These are phyloP conservation scores for Mucor ambiguus DNA, from an alignment of 371 early-diverging fungal species.

Conservation along the genomic window DNA sequence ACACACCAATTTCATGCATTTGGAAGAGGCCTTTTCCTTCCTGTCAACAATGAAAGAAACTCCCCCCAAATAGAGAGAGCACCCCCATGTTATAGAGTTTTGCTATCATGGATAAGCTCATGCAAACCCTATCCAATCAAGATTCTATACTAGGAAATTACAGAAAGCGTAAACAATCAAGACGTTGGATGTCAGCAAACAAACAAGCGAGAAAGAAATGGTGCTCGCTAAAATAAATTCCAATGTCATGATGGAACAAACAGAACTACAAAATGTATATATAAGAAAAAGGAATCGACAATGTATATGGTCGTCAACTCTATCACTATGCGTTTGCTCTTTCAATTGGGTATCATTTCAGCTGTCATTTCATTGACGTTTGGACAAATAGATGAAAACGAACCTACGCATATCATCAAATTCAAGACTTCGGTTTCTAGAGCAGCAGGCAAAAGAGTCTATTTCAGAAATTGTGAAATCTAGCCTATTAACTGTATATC, in stretches of 20 bases:
- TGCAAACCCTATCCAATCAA: neutral
- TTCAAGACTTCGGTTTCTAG: conserved; percentile 19
- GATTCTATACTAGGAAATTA: neutral
- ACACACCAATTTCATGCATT: neutral
- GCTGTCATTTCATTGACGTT: conserved; percentile 4
- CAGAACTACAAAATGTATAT: neutral
- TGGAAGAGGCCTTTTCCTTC: neutral
- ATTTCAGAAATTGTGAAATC: neutral
- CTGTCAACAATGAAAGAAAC: neutral
- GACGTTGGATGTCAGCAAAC: neutral
- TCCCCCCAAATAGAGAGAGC: neutral
- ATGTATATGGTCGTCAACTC: neutral
- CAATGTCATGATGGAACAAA: neutral
- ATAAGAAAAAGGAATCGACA: neutral
- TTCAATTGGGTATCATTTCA: conserved; percentile 10
- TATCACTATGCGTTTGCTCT: conserved; percentile 7
- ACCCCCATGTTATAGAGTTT: neutral
- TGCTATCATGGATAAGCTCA: neutral
- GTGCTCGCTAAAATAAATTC: neutral
- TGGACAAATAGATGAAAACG: conserved; percentile 15
- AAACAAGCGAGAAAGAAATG: neutral
- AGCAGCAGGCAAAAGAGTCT: conserved; percentile 11
- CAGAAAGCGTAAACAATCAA: neutral
- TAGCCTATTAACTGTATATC: neutral
- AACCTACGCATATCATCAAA: conserved; percentile 30